Evolutionary conservation across 2,329 filamentous ascomycete species (phyloP), one percentile per base, ranked within the genome.

Genomic region (Zymoseptoria tritici): DNA sequence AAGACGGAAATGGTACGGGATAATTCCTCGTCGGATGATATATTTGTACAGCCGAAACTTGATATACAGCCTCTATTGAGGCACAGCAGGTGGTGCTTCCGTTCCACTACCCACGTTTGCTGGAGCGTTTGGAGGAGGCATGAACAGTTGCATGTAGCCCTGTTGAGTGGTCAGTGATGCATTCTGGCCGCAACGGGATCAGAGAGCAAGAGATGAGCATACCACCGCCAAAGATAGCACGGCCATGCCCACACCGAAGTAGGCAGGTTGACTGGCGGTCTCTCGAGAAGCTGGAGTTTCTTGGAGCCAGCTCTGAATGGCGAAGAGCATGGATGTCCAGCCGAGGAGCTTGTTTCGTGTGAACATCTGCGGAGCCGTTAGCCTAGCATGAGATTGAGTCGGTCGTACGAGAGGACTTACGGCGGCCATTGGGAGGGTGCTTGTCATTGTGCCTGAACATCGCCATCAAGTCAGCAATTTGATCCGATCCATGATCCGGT

Each of bases 351-450:
- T 87, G 70, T 51, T 26, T 9, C 4, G 13, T 9, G 36, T 51
- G 26, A 55, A 13, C 19, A 24, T 57, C n/a, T 60, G 31, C 9
- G 83, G 85, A 64, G 55, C 66, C 67, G 70, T 68, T 55, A 58
- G 66, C 62, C 56, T 55, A 26, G 36, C 21, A 22, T 20, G 22
- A 46, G 11, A 56, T 9, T 54, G 62, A 52, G 56, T 50, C 42
- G 46, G 57, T 53, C 55, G 52, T 62, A 54, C 52, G 58, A 29
- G 57, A 55, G 49, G 7, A 79, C 80, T 74, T 78, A 86, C 84
- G 64, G 92, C 92, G 60, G 90, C 91, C 93, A 97, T 97, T 60
- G 93, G 93, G 72, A 97, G 80, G 42, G 92, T 95, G 71, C 87
- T 93, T 57, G 82, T 80, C 77, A 87, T 81, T 54, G 83, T 84